phyloP scores from a whole-genome alignment of 768 basidiomycete species.

The Auricularia heimuer region DNA sequence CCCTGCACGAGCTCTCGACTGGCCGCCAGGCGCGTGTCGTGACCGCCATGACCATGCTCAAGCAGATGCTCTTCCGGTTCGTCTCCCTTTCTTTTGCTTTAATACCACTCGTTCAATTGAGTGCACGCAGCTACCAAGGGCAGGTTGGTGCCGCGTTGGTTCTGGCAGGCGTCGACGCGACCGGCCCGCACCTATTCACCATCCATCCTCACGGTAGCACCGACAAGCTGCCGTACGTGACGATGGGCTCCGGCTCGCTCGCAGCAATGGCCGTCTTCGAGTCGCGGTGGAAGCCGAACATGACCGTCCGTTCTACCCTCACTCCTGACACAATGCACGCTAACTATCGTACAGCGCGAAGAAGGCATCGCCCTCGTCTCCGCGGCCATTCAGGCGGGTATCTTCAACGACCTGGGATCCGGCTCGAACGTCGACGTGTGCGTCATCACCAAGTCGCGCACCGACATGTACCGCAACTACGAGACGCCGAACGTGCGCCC shows the following conservation, averaged over 20 bases:
- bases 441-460: slow-evolving; percentile 76
- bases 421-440: slow-evolving; percentile 98
- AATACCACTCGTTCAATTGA: not conserved
- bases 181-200: slow-evolving; percentile 92
- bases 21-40: slow-evolving; percentile 89
- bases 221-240: slow-evolving; percentile 96
- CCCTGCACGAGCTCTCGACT: slow-evolving; percentile 82
- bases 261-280: slow-evolving; percentile 99
- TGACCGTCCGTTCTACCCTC: slow-evolving; percentile 44
- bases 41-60: slow-evolving; percentile 98
- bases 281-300: slow-evolving; percentile 65
- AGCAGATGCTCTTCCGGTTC: slow-evolving; percentile 89
- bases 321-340: not conserved
- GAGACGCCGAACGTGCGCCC: slow-evolving; percentile 84
- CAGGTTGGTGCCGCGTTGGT: slow-evolving; percentile 93
- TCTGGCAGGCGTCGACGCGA: slow-evolving; percentile 90
- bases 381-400: slow-evolving; percentile 85
- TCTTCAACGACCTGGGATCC: slow-evolving; percentile 98
- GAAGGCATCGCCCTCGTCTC: slow-evolving; percentile 78
- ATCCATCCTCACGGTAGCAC: slow-evolving; percentile 95
- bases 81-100: slow-evolving; percentile 10
- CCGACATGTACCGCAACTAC: slow-evolving; percentile 91
- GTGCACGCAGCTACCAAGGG: slow-evolving; percentile 66
- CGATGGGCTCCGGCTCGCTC: slow-evolving; percentile 93
- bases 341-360: slow-evolving; percentile 41